Evolutionary conservation across 805 yeast genomes (phyloP).

Genomic region (Naumovozyma castellii): DNA sequence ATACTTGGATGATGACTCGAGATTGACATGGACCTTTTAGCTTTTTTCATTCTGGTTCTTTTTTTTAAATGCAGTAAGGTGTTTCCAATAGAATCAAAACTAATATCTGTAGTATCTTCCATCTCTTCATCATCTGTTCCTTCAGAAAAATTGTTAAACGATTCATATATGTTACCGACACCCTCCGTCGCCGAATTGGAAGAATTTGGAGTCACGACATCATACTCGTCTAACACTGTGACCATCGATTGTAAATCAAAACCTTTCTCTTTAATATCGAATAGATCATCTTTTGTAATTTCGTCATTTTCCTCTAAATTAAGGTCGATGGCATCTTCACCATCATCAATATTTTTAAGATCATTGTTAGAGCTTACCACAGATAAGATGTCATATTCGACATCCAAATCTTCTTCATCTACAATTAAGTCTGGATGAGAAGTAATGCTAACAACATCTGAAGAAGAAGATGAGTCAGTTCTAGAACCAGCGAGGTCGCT

Average conservation of each 20-base stretch:
- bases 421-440: neutral
- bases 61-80: neutral
- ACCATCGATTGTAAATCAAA: constrained; percentile 17
- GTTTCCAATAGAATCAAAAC: constrained; percentile 2
- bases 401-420: constrained; percentile 2
- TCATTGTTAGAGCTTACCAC: constrained; percentile 3
- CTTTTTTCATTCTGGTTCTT: neutral
- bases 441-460: neutral
- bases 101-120: constrained; percentile 2
- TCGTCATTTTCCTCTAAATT: constrained; percentile 7
- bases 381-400: constrained; percentile 2
- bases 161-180: neutral
- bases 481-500: neutral
- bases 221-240: constrained; percentile 26
- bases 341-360: constrained; percentile 9
- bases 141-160: neutral
- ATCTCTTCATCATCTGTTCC: constrained; percentile 4
- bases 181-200: neutral
- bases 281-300: constrained; percentile 1
- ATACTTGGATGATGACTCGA: constrained; percentile 5
- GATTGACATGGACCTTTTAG: neutral
- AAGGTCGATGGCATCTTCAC: constrained; percentile 3
- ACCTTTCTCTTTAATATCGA: constrained; percentile 1
- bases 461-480: neutral
- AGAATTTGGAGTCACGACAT: constrained; percentile 11